Percentiles rank a stretch among this genome's conserved stretches.
Conservation (phyloP, 129 eudicot species). For the Mikania micrantha region DNA sequence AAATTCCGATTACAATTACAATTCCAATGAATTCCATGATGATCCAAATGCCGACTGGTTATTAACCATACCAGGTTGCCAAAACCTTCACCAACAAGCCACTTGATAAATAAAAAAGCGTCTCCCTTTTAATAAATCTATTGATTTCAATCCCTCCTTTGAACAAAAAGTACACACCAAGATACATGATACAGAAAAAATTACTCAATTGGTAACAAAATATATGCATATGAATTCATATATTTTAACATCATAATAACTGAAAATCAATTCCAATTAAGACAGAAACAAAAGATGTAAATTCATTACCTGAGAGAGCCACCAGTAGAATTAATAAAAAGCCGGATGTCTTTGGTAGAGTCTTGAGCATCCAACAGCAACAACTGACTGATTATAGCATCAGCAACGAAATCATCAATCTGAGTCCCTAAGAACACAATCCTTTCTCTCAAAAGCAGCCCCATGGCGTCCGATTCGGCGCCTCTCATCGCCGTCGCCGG, state of each 20-base stretch:
- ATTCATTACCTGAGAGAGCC: slow-evolving; percentile 61
- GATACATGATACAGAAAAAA: neutral
- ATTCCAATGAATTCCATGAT: too few species aligned
- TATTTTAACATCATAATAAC: neutral
- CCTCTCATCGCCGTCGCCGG: slow-evolving; percentile 68
- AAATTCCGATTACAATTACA: too few species aligned
- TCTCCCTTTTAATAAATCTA: too few species aligned
- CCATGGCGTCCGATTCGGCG: slow-evolving; percentile 73
- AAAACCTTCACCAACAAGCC: neutral
- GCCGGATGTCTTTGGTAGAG: slow-evolving; percentile 66
- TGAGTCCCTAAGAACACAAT: slow-evolving; percentile 67
- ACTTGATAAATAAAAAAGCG: too few species aligned
- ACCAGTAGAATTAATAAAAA: slow-evolving; percentile 78
- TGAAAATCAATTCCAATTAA: neutral
- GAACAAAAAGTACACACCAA: too few species aligned
- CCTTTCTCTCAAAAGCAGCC: slow-evolving; percentile 68
- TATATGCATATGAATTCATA: neutral
- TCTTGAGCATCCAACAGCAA: slow-evolving; percentile 84
- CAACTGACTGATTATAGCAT: slow-evolving; percentile 80
- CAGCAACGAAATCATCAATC: slow-evolving; percentile 89
- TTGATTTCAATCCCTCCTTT: too few species aligned
- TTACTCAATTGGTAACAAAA: neutral
- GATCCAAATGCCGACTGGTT: too few species aligned
- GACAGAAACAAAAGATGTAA: neutral
- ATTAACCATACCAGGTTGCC: neutral